Conservation (phyloP, 2,329 filamentous ascomycete species). For the Meredithiella fracta region DNA sequence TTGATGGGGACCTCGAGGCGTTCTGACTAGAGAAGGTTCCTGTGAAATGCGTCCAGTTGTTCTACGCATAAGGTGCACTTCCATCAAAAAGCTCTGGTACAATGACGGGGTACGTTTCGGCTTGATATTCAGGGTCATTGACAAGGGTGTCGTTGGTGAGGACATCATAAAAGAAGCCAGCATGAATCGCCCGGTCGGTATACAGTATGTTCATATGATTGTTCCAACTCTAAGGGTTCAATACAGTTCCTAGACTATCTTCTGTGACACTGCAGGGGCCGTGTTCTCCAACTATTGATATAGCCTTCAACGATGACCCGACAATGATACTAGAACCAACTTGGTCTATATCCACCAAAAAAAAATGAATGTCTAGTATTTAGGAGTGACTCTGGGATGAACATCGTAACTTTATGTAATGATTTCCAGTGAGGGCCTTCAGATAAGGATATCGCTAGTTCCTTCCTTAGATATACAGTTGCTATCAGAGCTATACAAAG, state of each 20-base stretch:
- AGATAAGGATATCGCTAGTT: no score
- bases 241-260: constrained; percentile 35
- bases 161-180: constrained; percentile 52
- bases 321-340: no score
- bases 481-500: no score
- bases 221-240: constrained; percentile 51
- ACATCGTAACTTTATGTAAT: no score
- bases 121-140: constrained; percentile 28
- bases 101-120: constrained; percentile 19
- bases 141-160: constrained; percentile 40
- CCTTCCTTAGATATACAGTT: no score
- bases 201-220: constrained; percentile 36
- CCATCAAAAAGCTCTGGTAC: constrained; percentile 24
- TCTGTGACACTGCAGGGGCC: constrained; percentile 33
- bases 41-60: neutral
- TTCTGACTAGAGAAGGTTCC: neutral
- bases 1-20: constrained; percentile 21
- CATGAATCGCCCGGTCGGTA: constrained; percentile 48
- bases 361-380: no score
- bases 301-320: constrained; percentile 46
- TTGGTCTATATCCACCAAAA: no score
- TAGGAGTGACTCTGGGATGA: no score
- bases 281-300: constrained; percentile 45
- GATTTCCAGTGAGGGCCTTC: no score
- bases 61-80: constrained; percentile 20